Evolutionary conservation across 31 red algal species (phyloP).

Genomic region (Porphyra umbilicalis): DNA sequence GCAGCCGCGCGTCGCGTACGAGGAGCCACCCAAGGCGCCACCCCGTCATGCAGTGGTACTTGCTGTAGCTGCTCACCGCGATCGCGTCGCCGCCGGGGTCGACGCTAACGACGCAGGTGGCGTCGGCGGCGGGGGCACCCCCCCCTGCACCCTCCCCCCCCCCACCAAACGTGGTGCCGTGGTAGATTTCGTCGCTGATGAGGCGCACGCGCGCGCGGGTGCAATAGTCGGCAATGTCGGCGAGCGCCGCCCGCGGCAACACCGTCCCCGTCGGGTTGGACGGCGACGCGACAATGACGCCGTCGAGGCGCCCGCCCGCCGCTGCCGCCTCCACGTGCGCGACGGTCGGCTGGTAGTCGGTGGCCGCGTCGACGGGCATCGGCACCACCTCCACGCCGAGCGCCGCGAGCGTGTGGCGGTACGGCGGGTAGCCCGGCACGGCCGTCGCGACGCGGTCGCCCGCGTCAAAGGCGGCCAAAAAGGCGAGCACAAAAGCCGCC

Average conservation of each 20-base stretch:
- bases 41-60: constrained; percentile 60
- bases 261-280: constrained; percentile 59
- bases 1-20: constrained; percentile 1
- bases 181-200: constrained; percentile 59
- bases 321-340: constrained; percentile 12
- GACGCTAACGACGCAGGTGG: not conserved
- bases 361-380: constrained; percentile 8
- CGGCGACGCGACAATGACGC: constrained; percentile 42
- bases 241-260: constrained; percentile 1
- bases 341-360: constrained; percentile 28
- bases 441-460: constrained; percentile 42
- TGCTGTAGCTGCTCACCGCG: constrained; percentile 22
- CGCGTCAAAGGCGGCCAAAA: constrained; percentile 27
- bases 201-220: constrained; percentile 3
- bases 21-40: constrained; percentile 41
- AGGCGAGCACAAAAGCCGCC: constrained; percentile 26
- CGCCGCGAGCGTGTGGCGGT: constrained; percentile 33
- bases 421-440: constrained; percentile 50
- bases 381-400: constrained; percentile 24
- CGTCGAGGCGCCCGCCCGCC: not conserved
- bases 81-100: constrained; percentile 4
- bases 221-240: constrained; percentile 14
- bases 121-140: not conserved
- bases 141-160: not conserved
- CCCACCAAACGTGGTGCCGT: constrained; percentile 21